Evolutionary conservation across 345 rosid genomes (phyloP), one percentile per base, ranked within the genome.

Genomic region (Eucalyptus leucophloia): DNA sequence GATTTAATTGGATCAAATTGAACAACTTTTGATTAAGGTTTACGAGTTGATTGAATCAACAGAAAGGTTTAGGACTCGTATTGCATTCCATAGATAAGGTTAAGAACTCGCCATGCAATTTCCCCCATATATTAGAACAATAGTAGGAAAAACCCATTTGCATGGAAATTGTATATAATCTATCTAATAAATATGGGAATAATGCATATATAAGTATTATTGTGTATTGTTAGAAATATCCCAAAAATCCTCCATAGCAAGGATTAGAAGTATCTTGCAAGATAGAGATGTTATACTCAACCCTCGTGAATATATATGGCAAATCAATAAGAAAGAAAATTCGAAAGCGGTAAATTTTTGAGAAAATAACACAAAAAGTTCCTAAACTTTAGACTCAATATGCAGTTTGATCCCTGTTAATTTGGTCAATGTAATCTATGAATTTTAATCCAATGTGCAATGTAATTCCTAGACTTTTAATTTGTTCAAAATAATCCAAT

Each of bases 401-500:
- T 53, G 24, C 1, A 53, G 3, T 53, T 53, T 53, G 56, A 53
- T 53, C 24, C 24, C 4, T 8, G 0, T 19, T 53, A 53, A 53
- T 53, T 53, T 53, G 24, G 1, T 19, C 10, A 19, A 19, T 53
- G 10, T 53, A 0, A 19, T 53, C 24, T 0, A 19, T 53, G 9
- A 53, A 53, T 3, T 53, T 19, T 53, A 53, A 19, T 19, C 4
- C 1, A 19, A 53, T 53, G 10, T 53, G 4, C 24, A 53, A 19
- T 53, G 5, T 19, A 19, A 8, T 19, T 0, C 24, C 56, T 19
- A 19, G 0, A 53, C 4, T 53, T 53, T 19, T 53, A 53, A 53
- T 53, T 53, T 53, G 10, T 53, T 53, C 10, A 8, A 53, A 0
- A 19, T 53, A 0, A 19, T 53, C 24, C 4, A 53, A 18, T 8